Evolutionary conservation across 331 rosid species (phyloP), one percentile per base, ranked within the genome.

Genomic region (Stylosanthes scabra): DNA sequence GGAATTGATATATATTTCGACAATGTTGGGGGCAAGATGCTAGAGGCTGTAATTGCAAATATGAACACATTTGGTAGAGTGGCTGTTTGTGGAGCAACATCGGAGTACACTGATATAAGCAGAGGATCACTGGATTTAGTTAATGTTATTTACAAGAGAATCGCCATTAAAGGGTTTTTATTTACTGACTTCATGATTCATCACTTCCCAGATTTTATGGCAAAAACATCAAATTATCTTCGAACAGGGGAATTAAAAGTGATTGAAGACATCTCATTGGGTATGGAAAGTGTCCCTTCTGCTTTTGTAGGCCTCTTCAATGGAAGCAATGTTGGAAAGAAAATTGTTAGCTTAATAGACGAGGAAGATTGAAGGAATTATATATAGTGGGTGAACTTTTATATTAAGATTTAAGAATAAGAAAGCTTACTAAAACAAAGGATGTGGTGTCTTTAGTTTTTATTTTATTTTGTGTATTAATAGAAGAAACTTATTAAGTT

Each of bases 301-400:
- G 85, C 96, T 74, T 93, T 93, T 29, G 28, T 83, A 40, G 95
- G 86, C 59, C 88, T 88, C 47, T 93, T 90, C 72, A 45, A 29
- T 0, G 96, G 96, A 10, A 84, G 78, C 15, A 93, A 93, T 45
- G 25, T 82, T 11, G 98, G 98, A 63, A 93, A 93, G 86, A 90
- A 84, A 60, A 37, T 90, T 11, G 84, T 93, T 3, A 80, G 64
- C 39, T 14, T 87, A 44, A 83, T 69, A 10, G 73, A 77, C 9
- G 73, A 77, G 8, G 83, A 87, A n/a, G 81, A 82, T 86, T 31
- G 7, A 11, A 39, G 71, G n/a, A 40, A 2, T n/a, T n/a, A n/a
- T n/a, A n/a, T n/a, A n/a, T n/a, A n/a, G n/a, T n/a, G n/a, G n/a
- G n/a, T n/a, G n/a, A n/a, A n/a, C n/a, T n/a, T n/a, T n/a, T n/a